Percentiles rank a stretch among this genome's conserved stretches.
These are phyloP conservation scores for Malus hybrid DNA, from an alignment of 331 rosid species.

Conservation along the genomic window DNA sequence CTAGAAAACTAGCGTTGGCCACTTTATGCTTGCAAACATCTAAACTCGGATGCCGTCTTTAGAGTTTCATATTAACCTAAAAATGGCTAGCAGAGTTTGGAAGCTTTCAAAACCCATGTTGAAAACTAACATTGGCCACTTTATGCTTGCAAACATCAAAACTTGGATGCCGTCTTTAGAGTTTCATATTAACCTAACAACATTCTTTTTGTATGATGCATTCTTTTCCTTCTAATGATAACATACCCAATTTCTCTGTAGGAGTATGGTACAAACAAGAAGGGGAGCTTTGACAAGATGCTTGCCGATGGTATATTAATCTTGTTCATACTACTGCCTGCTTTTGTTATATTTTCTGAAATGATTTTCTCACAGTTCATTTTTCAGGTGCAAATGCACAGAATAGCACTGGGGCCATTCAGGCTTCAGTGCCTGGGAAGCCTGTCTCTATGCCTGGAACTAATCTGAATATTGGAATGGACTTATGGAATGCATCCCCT, in stretches of 20 bases:
- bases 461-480: constrained; percentile 90
- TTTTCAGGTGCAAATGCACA: constrained; percentile 76
- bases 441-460: constrained; percentile 60
- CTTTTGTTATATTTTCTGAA: not conserved
- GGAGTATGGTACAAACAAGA: constrained; percentile 63
- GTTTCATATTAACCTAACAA: not conserved
- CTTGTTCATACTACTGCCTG: not conserved
- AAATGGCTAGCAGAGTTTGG: not conserved
- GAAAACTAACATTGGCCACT: not conserved
- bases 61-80: not conserved
- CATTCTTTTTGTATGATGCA: not conserved
- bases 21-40: not conserved
- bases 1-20: not conserved
- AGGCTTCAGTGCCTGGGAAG: constrained; percentile 34
- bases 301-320: constrained; percentile 70
- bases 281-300: constrained; percentile 90
- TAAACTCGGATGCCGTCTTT: too few species aligned
- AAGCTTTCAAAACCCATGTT: not conserved
- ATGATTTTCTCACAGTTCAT: constrained; percentile 3
- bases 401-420: constrained; percentile 34
- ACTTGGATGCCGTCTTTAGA: too few species aligned
- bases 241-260: constrained; percentile 15
- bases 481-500: constrained; percentile 73
- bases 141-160: not conserved
- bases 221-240: constrained; percentile 11